A percentile compares a stretch with the other conserved stretches of the same genome.
Evolutionary conservation across 2,329 filamentous ascomycete genomes (phyloP).

Genomic region (Hymenoscyphus fraxineus): DNA sequence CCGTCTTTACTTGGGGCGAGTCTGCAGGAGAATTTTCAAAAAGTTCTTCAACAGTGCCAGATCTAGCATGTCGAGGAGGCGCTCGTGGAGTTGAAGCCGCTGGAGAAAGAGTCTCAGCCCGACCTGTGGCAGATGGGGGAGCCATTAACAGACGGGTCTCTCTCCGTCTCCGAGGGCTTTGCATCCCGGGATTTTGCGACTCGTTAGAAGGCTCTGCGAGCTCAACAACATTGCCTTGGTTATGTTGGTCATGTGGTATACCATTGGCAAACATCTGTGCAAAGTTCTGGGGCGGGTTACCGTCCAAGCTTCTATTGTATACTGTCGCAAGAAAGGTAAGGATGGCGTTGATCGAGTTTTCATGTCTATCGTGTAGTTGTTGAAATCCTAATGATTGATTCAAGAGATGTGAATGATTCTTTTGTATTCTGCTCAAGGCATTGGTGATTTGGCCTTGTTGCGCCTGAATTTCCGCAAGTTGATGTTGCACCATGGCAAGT

Average conservation of each 20-base stretch:
- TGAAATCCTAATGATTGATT: conserved; percentile 87
- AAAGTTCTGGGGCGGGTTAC: conserved; percentile 72
- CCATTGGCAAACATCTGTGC: conserved; percentile 79
- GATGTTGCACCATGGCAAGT: conserved; percentile 70
- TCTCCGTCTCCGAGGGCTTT: conserved; percentile 29
- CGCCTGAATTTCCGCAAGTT: conserved; percentile 76
- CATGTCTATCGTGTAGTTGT: conserved; percentile 88
- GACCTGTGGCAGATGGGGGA: conserved; percentile 22
- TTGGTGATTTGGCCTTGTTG: conserved; percentile 83
- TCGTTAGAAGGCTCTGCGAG: conserved; percentile 50
- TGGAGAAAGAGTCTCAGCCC: conserved; percentile 25
- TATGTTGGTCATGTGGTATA: conserved; percentile 54
- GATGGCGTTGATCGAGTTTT: conserved; percentile 98
- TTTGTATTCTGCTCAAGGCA: conserved; percentile 74
- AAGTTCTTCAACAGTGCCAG: conserved; percentile 58
- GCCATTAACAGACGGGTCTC: conserved; percentile 35
- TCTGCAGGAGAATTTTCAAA: conserved; percentile 47
- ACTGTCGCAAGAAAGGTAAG: conserved; percentile 95
- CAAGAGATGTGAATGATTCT: conserved; percentile 84
- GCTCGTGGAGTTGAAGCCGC: conserved; percentile 31
- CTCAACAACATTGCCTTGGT: conserved; percentile 58
- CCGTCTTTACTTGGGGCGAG: conserved; percentile 50
- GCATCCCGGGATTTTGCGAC: conserved; percentile 24
- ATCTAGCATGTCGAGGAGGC: conserved; percentile 32
- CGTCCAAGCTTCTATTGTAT: conserved; percentile 88